Percentiles rank a stretch among this genome's conserved stretches.
Evolutionary conservation across 768 basidiomycete species (phyloP).

Genomic region (Mycena filopes): DNA sequence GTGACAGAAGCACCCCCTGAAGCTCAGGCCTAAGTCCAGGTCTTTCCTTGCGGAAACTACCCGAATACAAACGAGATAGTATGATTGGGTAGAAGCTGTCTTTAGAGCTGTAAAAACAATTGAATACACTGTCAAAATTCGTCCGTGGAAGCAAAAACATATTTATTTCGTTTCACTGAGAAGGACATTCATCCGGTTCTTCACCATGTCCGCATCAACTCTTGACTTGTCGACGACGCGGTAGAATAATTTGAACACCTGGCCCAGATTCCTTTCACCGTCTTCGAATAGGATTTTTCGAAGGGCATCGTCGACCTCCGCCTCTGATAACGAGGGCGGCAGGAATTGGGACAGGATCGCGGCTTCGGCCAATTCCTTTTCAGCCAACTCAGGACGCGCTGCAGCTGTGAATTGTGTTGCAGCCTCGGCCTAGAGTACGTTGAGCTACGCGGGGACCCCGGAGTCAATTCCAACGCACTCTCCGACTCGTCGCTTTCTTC

Average conservation of each 20-base stretch:
- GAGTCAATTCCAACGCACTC: slow-evolving; percentile 56
- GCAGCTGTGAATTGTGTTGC: slow-evolving; percentile 65
- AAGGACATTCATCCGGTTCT: slow-evolving; percentile 56
- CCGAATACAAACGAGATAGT: too few relatives aligned
- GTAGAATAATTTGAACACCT: slow-evolving; percentile 74
- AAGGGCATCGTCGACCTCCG: slow-evolving; percentile 65
- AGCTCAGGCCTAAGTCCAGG: neutral
- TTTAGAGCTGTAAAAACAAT: too few relatives aligned
- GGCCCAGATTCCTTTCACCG: slow-evolving; percentile 49
- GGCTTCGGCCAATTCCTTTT: slow-evolving; percentile 69
- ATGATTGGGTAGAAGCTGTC: too few relatives aligned
- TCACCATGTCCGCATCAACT: slow-evolving; percentile 69
- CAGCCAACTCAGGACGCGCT: slow-evolving; percentile 71
- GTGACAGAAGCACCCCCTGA: slow-evolving; percentile 10
- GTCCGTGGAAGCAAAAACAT: too few relatives aligned
- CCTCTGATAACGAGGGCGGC: slow-evolving; percentile 67
- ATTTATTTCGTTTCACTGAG: slow-evolving; percentile 32
- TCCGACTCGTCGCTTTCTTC: slow-evolving; percentile 65
- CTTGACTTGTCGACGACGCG: slow-evolving; percentile 64
- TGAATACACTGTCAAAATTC: too few relatives aligned
- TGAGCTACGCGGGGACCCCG: slow-evolving; percentile 5
- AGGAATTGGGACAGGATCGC: slow-evolving; percentile 63
- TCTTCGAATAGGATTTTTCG: slow-evolving; percentile 47
- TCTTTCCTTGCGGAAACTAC: slow-evolving; percentile 1
- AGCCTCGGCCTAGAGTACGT: slow-evolving; percentile 61